Evolutionary conservation across 2,329 filamentous ascomycete species (phyloP).

Genomic region (Diaporthe vaccinii): DNA sequence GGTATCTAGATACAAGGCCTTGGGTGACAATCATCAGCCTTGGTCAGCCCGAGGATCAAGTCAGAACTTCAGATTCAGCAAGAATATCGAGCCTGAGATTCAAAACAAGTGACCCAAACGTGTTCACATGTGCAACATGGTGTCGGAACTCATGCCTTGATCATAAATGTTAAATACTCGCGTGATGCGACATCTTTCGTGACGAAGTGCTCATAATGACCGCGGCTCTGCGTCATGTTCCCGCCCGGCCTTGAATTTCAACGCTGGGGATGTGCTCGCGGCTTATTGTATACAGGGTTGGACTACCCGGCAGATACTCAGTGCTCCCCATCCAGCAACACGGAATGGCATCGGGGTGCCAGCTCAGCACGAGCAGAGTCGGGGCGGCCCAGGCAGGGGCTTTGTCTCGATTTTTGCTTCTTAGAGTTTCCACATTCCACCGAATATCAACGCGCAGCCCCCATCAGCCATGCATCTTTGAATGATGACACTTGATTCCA

Average conservation of each 20-base stretch:
- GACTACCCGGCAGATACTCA: neutral
- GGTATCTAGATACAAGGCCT: neutral
- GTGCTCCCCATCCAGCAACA: neutral
- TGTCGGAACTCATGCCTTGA: neutral
- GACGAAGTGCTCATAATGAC: neutral
- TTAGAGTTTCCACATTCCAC: neutral
- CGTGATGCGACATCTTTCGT: neutral
- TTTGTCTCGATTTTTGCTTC: neutral
- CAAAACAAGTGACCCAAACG: too few species aligned
- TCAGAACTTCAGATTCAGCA: neutral
- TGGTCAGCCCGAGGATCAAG: neutral
- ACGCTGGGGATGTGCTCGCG: neutral
- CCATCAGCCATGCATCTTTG: neutral
- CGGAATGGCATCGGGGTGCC: neutral
- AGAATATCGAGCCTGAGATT: too few species aligned
- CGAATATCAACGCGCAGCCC: neutral
- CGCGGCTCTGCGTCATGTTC: neutral
- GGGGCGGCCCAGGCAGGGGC: neutral
- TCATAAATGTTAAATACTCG: neutral
- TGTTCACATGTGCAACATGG: neutral
- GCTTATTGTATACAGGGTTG: neutral
- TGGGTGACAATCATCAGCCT: neutral
- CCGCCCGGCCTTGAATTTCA: too few species aligned
- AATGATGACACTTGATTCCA: neutral
- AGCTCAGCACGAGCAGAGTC: neutral